These are phyloP conservation scores for Zygosaccharomyces sapae DNA, from an alignment of 1,139 yeast genomes.

Conservation along the genomic window DNA sequence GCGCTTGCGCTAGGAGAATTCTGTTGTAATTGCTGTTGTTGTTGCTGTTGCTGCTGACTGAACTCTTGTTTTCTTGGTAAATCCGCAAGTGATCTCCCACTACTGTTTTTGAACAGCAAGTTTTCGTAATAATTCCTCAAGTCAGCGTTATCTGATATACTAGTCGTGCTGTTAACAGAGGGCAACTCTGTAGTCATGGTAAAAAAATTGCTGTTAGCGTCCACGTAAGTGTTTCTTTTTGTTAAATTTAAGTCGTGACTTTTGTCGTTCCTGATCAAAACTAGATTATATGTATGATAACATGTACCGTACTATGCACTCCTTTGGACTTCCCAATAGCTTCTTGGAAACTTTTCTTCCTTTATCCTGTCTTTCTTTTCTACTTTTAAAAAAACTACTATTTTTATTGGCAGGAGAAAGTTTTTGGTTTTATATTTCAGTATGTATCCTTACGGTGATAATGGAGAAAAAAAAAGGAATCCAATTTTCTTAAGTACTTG, in stretches of 20 bases:
- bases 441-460: not conserved
- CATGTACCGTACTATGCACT: conserved; percentile 3
- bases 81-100: conserved; percentile 35
- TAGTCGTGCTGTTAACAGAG: conserved; percentile 35
- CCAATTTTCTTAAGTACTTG: not conserved
- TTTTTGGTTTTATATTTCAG: not conserved
- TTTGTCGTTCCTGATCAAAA: conserved; percentile 2
- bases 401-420: not conserved
- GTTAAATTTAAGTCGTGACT: not conserved
- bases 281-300: conserved; percentile 4
- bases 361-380: not conserved
- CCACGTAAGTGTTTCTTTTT: not conserved
- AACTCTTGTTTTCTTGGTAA: conserved; percentile 22
- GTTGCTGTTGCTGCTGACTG: not conserved
- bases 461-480: not conserved
- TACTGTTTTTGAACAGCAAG: conserved; percentile 32
- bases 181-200: conserved; percentile 27
- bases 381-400: not conserved
- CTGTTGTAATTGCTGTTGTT: not conserved
- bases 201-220: not conserved
- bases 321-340: not conserved
- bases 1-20: not conserved
- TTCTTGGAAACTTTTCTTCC: not conserved
- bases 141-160: conserved; percentile 35
- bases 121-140: conserved; percentile 35